Percentiles rank a stretch among this genome's conserved stretches.
Evolutionary conservation across 208 protist genomes (phyloP).

Genomic region (Trypanosoma scelopori): DNA sequence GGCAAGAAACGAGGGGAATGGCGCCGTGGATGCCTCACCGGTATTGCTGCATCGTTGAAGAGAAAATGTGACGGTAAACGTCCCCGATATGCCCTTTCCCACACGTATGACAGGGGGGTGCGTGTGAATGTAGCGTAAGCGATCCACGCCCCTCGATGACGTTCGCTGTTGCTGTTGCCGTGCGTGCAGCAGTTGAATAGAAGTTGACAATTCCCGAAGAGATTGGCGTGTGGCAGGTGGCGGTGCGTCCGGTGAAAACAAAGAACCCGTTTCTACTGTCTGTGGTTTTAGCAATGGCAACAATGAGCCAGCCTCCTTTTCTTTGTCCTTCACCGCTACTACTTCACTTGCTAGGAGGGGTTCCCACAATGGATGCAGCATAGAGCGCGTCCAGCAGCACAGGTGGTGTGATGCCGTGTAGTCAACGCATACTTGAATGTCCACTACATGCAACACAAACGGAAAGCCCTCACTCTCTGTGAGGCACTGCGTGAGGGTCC

Average conservation of each 20-base stretch:
- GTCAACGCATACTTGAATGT: constrained; percentile 25
- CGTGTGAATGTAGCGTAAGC: constrained; percentile 37
- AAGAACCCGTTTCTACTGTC: background rate
- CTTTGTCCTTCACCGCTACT: background rate
- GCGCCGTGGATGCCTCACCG: background rate
- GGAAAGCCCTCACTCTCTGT: constrained; percentile 18
- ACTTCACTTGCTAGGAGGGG: background rate
- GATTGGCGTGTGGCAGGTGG: background rate
- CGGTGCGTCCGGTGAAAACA: background rate
- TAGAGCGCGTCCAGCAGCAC: constrained; percentile 63
- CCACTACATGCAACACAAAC: constrained; percentile 10
- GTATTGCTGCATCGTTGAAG: constrained; percentile 14
- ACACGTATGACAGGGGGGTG: constrained; percentile 41
- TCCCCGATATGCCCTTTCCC: constrained; percentile 23
- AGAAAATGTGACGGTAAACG: constrained; percentile 19
- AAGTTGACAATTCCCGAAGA: constrained; percentile 5
- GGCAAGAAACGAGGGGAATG: constrained; percentile 38
- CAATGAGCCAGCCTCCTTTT: background rate
- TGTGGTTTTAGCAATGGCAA: background rate
- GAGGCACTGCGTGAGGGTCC: constrained; percentile 15
- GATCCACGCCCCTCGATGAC: constrained; percentile 21
- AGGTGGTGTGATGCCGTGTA: constrained; percentile 33
- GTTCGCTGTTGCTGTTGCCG: constrained; percentile 33
- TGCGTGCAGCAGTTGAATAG: constrained; percentile 8
- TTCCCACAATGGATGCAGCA: constrained; percentile 41